Evolutionary conservation across 2,329 filamentous ascomycete species (phyloP).

Genomic region (Fusarium illudens): DNA sequence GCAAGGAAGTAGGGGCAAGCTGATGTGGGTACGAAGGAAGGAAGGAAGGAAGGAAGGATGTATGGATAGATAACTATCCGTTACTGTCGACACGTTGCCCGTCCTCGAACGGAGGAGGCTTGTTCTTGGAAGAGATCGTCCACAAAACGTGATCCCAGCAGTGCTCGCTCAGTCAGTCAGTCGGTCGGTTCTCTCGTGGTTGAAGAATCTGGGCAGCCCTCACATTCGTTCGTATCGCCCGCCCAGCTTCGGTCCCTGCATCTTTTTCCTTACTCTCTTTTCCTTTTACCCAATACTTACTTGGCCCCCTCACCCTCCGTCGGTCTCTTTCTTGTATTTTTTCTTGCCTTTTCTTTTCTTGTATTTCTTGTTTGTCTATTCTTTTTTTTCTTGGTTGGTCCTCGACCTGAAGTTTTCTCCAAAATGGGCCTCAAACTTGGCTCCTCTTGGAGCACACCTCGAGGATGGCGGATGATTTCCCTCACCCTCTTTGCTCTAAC

Average conservation of each 20-base stretch:
- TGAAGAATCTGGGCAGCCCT: slow-evolving; percentile 25
- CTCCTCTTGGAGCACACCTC: slow-evolving; percentile 41
- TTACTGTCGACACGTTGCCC: slow-evolving; percentile 30
- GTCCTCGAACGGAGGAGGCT: slow-evolving; percentile 16
- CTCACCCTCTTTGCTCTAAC: slow-evolving; percentile 41
- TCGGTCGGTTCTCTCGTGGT: background rate
- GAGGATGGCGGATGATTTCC: slow-evolving; percentile 42
- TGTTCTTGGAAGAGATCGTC: slow-evolving; percentile 9
- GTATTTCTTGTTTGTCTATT: slow-evolving; percentile 5
- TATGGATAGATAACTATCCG: background rate
- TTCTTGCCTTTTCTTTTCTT: background rate
- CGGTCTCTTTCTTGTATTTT: background rate
- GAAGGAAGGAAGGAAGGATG: no score
- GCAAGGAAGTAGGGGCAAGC: slow-evolving; percentile 19
- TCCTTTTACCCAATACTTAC: background rate
- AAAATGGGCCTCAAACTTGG: slow-evolving; percentile 37
- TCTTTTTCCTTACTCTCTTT: background rate
- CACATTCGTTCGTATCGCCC: slow-evolving; percentile 20
- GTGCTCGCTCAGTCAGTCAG: background rate
- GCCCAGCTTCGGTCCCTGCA: slow-evolving; percentile 6
- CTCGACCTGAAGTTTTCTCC: slow-evolving; percentile 7
- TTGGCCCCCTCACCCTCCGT: slow-evolving; percentile 8
- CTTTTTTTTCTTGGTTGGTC: slow-evolving; percentile 10
- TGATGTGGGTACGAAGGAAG: slow-evolving; percentile 31
- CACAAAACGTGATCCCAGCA: slow-evolving; percentile 24